Evolutionary conservation across 371 early-diverging fungal species (phyloP).

Genomic region (Cokeromyces recurvatus): DNA sequence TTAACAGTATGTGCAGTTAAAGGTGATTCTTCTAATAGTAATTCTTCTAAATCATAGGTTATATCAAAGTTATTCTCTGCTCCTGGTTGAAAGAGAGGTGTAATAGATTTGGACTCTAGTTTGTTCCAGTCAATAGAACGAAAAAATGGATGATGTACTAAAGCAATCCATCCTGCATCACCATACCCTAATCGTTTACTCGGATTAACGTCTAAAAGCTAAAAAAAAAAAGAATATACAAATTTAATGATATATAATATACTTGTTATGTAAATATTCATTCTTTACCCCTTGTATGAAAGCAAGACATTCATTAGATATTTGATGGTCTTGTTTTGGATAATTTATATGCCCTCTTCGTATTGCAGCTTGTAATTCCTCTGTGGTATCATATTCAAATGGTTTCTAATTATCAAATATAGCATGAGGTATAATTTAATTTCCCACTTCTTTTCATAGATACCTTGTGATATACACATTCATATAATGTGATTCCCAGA

Average conservation of each 20-base stretch:
- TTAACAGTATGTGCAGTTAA: constrained; percentile 23
- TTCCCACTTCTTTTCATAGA: too few relatives aligned
- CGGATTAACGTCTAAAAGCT: constrained; percentile 49
- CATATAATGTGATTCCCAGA: constrained; percentile 81
- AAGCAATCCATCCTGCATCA: constrained; percentile 34
- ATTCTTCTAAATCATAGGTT: constrained; percentile 90
- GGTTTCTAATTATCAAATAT: constrained; percentile 41
- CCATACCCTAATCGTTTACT: constrained; percentile 49
- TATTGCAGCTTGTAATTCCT: constrained; percentile 53
- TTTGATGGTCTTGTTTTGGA: constrained; percentile 46
- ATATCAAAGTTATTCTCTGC: constrained; percentile 87
- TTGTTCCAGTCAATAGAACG: constrained; percentile 42
- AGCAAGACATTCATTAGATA: constrained; percentile 57
- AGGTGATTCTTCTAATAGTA: constrained; percentile 84
- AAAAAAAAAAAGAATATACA: background rate
- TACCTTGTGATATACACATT: constrained; percentile 58
- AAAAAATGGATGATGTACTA: constrained; percentile 53
- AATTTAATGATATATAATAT: too few relatives aligned
- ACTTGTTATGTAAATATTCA: too few relatives aligned
- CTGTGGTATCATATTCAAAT: constrained; percentile 52
- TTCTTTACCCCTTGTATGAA: constrained; percentile 62
- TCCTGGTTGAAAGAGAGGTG: constrained; percentile 58
- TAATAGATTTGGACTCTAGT: constrained; percentile 37
- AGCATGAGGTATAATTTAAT: too few relatives aligned
- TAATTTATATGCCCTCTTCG: constrained; percentile 51